These are phyloP conservation scores for Turnera subulata DNA, from an alignment of 345 rosid species.

Conservation along the genomic window DNA sequence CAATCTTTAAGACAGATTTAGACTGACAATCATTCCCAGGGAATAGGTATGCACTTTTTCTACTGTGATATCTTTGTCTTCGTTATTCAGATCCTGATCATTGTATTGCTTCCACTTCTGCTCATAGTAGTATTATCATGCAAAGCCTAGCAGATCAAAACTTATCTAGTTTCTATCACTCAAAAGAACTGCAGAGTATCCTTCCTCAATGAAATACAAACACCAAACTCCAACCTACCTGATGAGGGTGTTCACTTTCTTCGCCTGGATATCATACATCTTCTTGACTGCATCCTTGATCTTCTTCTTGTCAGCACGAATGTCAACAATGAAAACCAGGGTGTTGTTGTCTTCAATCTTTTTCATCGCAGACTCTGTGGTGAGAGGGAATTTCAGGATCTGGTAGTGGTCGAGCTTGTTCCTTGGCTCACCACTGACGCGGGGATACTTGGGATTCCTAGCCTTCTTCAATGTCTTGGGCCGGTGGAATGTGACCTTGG, in stretches of 20 bases:
- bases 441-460: conserved; percentile 72
- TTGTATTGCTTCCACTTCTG: no score
- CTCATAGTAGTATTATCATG: no score
- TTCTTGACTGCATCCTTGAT: conserved; percentile 89
- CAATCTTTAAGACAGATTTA: no score
- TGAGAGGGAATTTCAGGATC: conserved; percentile 87
- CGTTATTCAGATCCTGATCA: no score
- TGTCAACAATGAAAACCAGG: conserved; percentile 89
- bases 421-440: conserved; percentile 80
- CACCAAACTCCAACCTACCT: conserved; percentile 45
- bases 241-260: conserved; percentile 92
- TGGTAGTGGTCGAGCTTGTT: conserved; percentile 91
- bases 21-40: no score
- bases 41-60: no score
- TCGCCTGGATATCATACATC: conserved; percentile 90
- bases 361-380: conserved; percentile 92
- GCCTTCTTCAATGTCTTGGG: conserved; percentile 85
- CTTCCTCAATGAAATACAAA: not conserved
- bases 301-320: conserved; percentile 90
- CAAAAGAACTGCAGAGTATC: conserved; percentile 2
- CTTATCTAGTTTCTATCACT: no score
- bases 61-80: no score
- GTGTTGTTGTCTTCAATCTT: conserved; percentile 97
- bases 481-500: conserved; percentile 85
- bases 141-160: no score